These are phyloP conservation scores for Rhododendron williamsianum DNA, from an alignment of 148 eudicot species.

Conservation along the genomic window DNA sequence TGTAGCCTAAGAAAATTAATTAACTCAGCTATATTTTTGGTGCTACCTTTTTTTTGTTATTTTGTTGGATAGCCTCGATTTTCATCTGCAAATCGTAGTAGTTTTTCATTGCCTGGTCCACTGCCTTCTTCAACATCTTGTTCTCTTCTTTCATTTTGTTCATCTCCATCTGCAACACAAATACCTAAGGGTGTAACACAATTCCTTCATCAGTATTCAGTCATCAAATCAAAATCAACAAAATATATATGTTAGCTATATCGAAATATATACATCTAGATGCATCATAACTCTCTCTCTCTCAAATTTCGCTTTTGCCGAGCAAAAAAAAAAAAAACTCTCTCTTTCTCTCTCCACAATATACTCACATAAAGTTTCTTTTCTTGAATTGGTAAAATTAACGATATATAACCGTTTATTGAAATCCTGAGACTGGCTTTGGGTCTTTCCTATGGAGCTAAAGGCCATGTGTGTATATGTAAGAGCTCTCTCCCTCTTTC, in stretches of 20 bases:
- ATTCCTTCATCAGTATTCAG: background rate
- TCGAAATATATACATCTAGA: background rate
- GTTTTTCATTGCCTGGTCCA: constrained; percentile 43
- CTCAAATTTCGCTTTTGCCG: background rate
- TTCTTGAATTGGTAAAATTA: background rate
- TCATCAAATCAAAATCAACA: background rate
- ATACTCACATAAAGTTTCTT: too few relatives aligned
- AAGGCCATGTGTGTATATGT: too few relatives aligned
- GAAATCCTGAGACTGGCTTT: too few relatives aligned
- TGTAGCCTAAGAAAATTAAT: too few relatives aligned
- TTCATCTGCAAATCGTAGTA: constrained; percentile 45
- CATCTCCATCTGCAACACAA: constrained; percentile 36
- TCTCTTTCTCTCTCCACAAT: background rate
- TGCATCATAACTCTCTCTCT: background rate
- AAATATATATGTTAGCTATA: background rate
- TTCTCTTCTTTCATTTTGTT: constrained; percentile 49
- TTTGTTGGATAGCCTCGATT: constrained; percentile 26
- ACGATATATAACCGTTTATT: background rate
- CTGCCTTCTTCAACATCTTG: constrained; percentile 33
- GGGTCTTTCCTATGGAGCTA: too few relatives aligned
- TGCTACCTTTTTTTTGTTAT: constrained; percentile 29
- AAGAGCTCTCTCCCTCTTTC: too few relatives aligned
- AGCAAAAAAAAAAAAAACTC: background rate
- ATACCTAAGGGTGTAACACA: constrained; percentile 20
- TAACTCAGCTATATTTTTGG: background rate